Base-by-base conservation (phyloP, 495 filamentous ascomycete genomes). In the Cercophora sp. region DNA sequence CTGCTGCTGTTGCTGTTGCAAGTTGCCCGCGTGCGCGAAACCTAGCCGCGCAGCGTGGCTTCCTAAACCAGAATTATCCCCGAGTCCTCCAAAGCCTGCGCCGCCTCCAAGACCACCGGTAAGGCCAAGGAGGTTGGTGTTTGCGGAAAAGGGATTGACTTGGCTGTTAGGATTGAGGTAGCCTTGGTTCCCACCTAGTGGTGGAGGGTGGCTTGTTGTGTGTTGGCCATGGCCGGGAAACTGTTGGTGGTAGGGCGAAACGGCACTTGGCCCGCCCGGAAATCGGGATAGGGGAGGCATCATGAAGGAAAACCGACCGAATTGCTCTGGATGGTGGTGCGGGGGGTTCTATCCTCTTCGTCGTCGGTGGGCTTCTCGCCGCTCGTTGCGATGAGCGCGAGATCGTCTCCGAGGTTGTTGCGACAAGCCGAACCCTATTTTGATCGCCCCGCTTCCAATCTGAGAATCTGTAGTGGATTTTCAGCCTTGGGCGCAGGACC, bases 1-100 rank as follows among this genome's bases (percentile, higher is more conserved):
- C 35, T 59, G 63, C 52, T 60, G 75, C 60, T 61, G 64, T 44
- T 80, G 79, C 54, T 84, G 82, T 62, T 91, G 88, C 57, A 89
- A 75, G 60, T 83, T 78, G 49, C 85, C 87, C 13, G 83, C 88
- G 57, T 89, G 83, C 48, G 85, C 84, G 61, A 95, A 95, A 2
- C 88, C 83, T 78, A 91, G 86, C 63, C 91, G 82, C 31, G 89
- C 90, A 25, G 88, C 90, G 66, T 92, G 88, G 67, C 89, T 91
- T n/a, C 81, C 91, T 32, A 96, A 79, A 1, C 90, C 89, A 2
- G 88, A 87, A 20, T 88, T 88, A 39, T 83, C 85, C 47, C 77
- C 82, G 55, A 84, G 79, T 18, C 69, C 77, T 46, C 85, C 75
- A 41, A 6, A 6, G 29, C 78, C 73, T 39, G 64, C 51, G 19